Evolutionary conservation across 2,329 filamentous ascomycete genomes (phyloP).

Genomic region (Fusarium sp.): DNA sequence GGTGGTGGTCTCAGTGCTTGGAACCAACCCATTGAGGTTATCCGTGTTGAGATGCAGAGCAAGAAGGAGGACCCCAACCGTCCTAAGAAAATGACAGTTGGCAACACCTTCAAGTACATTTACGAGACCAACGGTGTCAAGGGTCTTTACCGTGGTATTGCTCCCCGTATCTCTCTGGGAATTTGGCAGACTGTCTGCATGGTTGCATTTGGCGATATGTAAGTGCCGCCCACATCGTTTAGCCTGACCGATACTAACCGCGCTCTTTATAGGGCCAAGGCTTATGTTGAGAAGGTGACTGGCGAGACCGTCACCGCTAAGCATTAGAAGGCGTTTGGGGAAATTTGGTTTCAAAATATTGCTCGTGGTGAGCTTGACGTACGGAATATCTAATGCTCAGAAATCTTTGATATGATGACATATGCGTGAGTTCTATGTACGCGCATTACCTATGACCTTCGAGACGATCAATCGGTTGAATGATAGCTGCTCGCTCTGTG

Average conservation of each 20-base stretch:
- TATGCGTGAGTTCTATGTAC: background rate
- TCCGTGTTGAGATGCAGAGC: conserved; percentile 99
- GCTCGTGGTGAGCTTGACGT: conserved; percentile 32
- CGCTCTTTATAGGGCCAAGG: conserved; percentile 67
- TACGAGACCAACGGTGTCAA: conserved; percentile 88
- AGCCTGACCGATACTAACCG: conserved; percentile 15
- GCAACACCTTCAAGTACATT: conserved; percentile 87
- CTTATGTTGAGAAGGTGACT: conserved; percentile 73
- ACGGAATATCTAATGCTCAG: conserved; percentile 34
- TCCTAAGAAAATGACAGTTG: conserved; percentile 98
- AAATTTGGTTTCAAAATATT: conserved; percentile 32
- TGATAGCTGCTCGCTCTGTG: conserved; percentile 22
- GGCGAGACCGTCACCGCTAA: conserved; percentile 73
- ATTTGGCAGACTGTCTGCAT: conserved; percentile 99
- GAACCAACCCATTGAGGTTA: conserved; percentile 99
- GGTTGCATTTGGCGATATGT: conserved; percentile 99
- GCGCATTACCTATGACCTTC: background rate
- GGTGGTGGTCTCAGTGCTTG: conserved; percentile 96
- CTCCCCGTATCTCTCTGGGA: conserved; percentile 92
- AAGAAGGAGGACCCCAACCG: conserved; percentile 98
- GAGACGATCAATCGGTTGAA: conserved; percentile 25
- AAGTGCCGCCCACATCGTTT: conserved; percentile 57
- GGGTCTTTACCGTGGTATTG: conserved; percentile 95
- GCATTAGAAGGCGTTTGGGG: conserved; percentile 65
- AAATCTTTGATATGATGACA: conserved; percentile 29